These are phyloP conservation scores for Pythium diclinum DNA, from an alignment of 352 stramenopile species.

Conservation along the genomic window DNA sequence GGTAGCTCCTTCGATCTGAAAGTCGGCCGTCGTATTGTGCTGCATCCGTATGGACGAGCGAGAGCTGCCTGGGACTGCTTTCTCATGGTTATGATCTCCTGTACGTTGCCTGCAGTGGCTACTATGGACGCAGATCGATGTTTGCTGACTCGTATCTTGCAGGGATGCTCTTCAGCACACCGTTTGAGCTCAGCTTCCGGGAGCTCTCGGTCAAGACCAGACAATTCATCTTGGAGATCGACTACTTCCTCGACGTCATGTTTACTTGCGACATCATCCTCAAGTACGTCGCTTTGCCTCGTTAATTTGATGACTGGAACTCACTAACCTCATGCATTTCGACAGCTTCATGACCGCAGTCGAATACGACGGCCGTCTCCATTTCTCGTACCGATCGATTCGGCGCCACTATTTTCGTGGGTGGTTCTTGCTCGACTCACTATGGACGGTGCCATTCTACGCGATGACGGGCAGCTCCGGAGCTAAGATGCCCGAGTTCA, in stretches of 20 bases:
- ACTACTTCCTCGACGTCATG: slow-evolving; percentile 62
- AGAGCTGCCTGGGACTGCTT: slow-evolving; percentile 61
- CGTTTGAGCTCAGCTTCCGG: slow-evolving; percentile 69
- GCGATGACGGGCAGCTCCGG: slow-evolving; percentile 28
- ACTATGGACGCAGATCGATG: neutral
- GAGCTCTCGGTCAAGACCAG: slow-evolving; percentile 34
- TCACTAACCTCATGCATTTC: neutral
- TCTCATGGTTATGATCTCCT: slow-evolving; percentile 54
- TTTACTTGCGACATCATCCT: slow-evolving; percentile 70
- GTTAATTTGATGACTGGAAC: neutral
- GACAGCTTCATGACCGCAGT: slow-evolving; percentile 71
- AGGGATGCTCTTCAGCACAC: slow-evolving; percentile 63
- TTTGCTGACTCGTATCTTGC: neutral
- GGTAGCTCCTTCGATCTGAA: slow-evolving; percentile 48
- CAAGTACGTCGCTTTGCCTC: slow-evolving; percentile 40
- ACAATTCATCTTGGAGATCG: slow-evolving; percentile 42
- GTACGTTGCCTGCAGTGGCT: slow-evolving; percentile 30
- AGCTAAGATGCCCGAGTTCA: slow-evolving; percentile 22
- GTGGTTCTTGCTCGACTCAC: slow-evolving; percentile 58
- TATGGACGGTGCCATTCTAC: slow-evolving; percentile 75
- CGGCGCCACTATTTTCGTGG: slow-evolving; percentile 43
- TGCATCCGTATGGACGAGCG: slow-evolving; percentile 62
- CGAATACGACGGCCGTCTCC: slow-evolving; percentile 66
- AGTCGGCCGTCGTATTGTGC: slow-evolving; percentile 36
- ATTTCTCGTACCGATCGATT: slow-evolving; percentile 61